Conservation (phyloP, 768 basidiomycete species). For the Collybia nuda region DNA sequence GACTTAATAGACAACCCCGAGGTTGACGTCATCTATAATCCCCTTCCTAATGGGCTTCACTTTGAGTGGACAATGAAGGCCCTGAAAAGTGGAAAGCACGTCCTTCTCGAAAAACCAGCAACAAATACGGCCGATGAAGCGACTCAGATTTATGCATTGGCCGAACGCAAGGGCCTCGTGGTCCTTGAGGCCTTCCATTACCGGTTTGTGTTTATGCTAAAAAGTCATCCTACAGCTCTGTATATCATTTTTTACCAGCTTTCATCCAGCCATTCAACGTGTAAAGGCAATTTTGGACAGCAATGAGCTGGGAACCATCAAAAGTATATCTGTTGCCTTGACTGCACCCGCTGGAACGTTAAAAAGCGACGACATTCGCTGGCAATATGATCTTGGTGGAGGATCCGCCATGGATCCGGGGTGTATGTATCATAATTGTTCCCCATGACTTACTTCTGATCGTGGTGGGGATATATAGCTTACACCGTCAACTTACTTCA, state of each 20-base stretch:
- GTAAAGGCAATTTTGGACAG: conserved; percentile 53
- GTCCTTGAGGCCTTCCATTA: conserved; percentile 63
- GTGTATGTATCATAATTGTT: conserved; percentile 25
- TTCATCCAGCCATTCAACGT: conserved; percentile 60
- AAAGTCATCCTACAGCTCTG: neutral
- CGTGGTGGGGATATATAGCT: neutral
- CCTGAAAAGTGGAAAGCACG: conserved; percentile 61
- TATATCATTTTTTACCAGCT: conserved; percentile 32
- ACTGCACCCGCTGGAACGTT: conserved; percentile 27
- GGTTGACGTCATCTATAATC: conserved; percentile 49
- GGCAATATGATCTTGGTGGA: conserved; percentile 52
- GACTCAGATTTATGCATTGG: conserved; percentile 45
- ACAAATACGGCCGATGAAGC: conserved; percentile 49
- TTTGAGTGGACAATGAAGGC: conserved; percentile 70
- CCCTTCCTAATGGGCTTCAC: conserved; percentile 57
- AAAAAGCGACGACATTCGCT: conserved; percentile 42
- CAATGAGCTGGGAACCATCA: conserved; percentile 51
- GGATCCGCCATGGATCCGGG: conserved; percentile 66
- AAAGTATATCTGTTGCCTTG: conserved; percentile 37
- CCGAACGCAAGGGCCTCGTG: conserved; percentile 43
- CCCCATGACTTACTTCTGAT: neutral
- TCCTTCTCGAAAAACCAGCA: conserved; percentile 62
- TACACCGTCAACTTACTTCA: conserved; percentile 37
- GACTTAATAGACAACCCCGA: conserved; percentile 45
- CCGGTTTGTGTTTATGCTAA: conserved; percentile 21